These are phyloP conservation scores for Myxozyma neotropica DNA, from an alignment of 805 yeast genomes.

Conservation along the genomic window DNA sequence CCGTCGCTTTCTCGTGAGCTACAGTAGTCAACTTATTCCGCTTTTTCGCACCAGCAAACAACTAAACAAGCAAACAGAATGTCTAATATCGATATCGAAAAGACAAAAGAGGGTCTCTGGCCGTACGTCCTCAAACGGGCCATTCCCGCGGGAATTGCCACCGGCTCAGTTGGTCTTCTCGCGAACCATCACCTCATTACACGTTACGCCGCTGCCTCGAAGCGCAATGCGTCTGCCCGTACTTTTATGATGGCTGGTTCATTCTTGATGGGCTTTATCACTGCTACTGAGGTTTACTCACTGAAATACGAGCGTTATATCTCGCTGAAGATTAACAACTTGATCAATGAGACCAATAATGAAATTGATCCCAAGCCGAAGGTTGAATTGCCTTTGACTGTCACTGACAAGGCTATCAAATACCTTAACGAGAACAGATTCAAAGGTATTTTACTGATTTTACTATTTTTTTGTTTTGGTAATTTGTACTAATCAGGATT, in stretches of 20 bases:
- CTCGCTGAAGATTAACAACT: constrained; percentile 36
- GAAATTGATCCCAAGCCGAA: neutral
- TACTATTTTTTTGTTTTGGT: constrained; percentile 38
- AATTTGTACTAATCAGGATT: neutral
- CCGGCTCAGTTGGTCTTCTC: constrained; percentile 22
- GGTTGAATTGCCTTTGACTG: constrained; percentile 24
- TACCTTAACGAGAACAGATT: constrained; percentile 26
- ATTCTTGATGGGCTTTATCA: constrained; percentile 28
- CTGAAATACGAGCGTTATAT: constrained; percentile 36
- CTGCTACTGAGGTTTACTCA: constrained; percentile 28
- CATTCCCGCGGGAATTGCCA: constrained; percentile 22
- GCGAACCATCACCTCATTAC: constrained; percentile 18
- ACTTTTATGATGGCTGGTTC: constrained; percentile 23
- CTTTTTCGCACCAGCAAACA: no score
- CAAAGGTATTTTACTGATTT: constrained; percentile 40
- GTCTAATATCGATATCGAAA: neutral
- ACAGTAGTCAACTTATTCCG: no score
- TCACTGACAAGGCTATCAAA: constrained; percentile 23
- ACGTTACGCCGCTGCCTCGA: constrained; percentile 11
- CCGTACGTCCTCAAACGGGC: constrained; percentile 31
- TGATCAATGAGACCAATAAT: constrained; percentile 28
- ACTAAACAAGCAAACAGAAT: neutral
- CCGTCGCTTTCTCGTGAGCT: no score
- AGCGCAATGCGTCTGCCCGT: constrained; percentile 23
- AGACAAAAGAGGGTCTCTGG: constrained; percentile 22